Evolutionary conservation across 257 asterid species (phyloP), one percentile per base, ranked within the genome.

Genomic region (Ilex aquifolium): DNA sequence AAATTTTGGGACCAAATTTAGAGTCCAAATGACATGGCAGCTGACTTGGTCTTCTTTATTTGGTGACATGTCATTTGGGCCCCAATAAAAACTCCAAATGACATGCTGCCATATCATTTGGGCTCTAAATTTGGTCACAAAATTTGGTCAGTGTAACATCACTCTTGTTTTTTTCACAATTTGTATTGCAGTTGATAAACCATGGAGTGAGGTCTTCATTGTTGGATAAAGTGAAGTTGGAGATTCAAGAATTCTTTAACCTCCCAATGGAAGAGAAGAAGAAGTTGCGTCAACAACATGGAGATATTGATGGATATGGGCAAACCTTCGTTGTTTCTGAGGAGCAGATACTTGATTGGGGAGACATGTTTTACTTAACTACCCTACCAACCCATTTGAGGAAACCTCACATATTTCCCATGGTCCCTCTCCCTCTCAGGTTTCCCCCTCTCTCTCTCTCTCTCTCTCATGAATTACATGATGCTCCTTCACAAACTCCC

Each of bases 281-380:
- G 13, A 77, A 52, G 29, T 71, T 63, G 11, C 7, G 55, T 7
- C 85, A 82, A 60, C 57, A 60, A 21, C 30, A 32, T 2, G 84
- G 71, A 0, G 82, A 72, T 10, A 0, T 72, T 0, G 76, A 87
- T 53, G 95, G 95, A 11, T 80, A 72, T 15, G 95, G 95, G 2
- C 95, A 87, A 31, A 77, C 74, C 61, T 76, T 84, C 15, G 89
- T 86, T 17, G 66, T 74, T 0, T 84, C 95, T 0, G 83, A 84
- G 59, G 82, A 84, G 17, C 90, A 84, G 57, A 87, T 80, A 69
- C 89, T 87, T 21, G 92, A 87, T 13, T 87, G 95, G 90, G 73
- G 52, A 8, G 95, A 87, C 57, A 3, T 80, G 0, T 65, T 87
- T 40, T 82, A 0, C 49, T 5, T 70, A 1, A 0, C n/a, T 44